Evolutionary conservation across 805 yeast species (phyloP).

Genomic region (Maudiozyma turicensis): DNA sequence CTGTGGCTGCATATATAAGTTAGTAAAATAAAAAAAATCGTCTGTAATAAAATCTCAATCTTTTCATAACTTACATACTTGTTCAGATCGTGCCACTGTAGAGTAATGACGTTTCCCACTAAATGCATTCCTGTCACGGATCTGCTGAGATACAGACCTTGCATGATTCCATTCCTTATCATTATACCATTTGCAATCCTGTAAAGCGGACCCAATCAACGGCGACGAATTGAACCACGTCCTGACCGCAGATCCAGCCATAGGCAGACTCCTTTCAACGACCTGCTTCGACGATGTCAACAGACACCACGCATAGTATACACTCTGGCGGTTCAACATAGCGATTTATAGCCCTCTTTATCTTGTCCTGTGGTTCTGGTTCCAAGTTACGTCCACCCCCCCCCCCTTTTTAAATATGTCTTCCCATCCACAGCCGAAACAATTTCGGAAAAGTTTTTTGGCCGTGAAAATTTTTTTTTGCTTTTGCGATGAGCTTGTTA

Average conservation of each 20-base stretch:
- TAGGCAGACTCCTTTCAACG: conserved; percentile 12
- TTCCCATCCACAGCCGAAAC: no score
- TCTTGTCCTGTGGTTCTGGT: background rate
- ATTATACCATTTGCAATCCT: conserved; percentile 19
- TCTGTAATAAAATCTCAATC: background rate
- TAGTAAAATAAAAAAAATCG: background rate
- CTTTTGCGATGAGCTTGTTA: background rate
- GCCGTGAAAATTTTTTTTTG: no score
- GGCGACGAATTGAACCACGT: conserved; percentile 22
- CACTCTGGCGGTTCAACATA: conserved; percentile 15
- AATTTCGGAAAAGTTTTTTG: no score
- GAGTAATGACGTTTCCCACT: background rate
- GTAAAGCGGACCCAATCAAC: conserved; percentile 17
- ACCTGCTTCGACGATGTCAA: conserved; percentile 15
- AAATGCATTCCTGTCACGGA: conserved; percentile 1
- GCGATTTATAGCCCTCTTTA: background rate
- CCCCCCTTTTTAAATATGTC: no score
- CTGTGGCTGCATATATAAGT: background rate
- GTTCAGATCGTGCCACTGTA: background rate
- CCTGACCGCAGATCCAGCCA: conserved; percentile 16
- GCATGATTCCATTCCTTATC: conserved; percentile 29
- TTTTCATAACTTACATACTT: background rate
- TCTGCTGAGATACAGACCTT: conserved; percentile 13
- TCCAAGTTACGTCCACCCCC: no score
- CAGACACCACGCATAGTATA: conserved; percentile 20